A percentile compares a stretch with the other conserved stretches of the same genome.
These are phyloP conservation scores for Talaromyces sp. DNA, from an alignment of 2,329 filamentous ascomycete species.

Conservation along the genomic window DNA sequence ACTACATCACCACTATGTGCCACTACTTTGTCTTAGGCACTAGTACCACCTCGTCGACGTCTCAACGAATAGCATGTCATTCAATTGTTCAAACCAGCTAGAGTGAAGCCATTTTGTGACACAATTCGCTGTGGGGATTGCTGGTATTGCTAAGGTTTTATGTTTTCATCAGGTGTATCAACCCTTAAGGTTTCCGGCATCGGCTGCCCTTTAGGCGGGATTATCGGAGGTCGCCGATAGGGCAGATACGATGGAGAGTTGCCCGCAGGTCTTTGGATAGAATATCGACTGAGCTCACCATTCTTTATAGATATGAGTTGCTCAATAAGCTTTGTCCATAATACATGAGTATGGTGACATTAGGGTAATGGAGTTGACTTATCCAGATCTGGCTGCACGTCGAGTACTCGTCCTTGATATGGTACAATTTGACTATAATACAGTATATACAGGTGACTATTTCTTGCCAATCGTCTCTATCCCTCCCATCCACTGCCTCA, in stretches of 20 bases:
- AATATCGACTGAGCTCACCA: not conserved
- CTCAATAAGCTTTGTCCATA: not conserved
- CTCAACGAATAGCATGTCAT: not conserved
- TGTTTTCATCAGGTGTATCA: slow-evolving; percentile 11
- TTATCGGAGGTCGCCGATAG: slow-evolving; percentile 17
- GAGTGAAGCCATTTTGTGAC: not conserved
- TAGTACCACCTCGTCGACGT: not conserved
- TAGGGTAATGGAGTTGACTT: not conserved
- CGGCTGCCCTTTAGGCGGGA: slow-evolving; percentile 1
- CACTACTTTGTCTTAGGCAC: not conserved
- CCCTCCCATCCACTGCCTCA: slow-evolving; percentile 82
- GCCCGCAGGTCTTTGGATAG: not conserved
- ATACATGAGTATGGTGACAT: not conserved
- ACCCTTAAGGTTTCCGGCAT: slow-evolving; percentile 1
- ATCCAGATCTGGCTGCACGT: no score
- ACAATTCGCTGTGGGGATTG: not conserved
- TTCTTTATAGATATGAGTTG: not conserved
- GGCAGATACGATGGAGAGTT: not conserved
- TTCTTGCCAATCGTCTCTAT: slow-evolving; percentile 58
- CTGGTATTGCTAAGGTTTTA: not conserved
- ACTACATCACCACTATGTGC: not conserved
- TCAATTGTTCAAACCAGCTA: no score
- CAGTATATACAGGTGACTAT: slow-evolving; percentile 2
- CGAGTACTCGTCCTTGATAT: no score
- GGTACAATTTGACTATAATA: not conserved